Conservation (phyloP, 177 flowering plant species). For the Vitis hybrid region DNA sequence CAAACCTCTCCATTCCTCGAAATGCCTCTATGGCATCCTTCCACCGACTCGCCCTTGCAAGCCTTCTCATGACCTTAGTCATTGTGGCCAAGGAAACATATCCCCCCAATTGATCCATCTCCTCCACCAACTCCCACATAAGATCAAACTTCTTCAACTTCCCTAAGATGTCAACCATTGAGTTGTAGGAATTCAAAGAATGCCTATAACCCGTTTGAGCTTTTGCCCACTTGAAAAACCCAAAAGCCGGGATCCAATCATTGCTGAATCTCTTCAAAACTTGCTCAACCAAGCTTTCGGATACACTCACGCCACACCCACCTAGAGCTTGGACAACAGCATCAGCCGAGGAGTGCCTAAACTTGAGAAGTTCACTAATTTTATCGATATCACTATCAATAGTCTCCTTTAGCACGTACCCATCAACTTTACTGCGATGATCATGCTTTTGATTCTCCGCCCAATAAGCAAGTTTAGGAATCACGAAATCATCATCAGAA, state of each 20-base stretch:
- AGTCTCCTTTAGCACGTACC: conserved; percentile 3
- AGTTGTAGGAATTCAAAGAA: conserved; percentile 34
- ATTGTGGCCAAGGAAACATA: conserved; percentile 43
- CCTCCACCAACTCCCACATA: conserved; percentile 56
- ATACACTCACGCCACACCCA: conserved; percentile 17
- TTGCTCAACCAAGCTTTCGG: conserved; percentile 38
- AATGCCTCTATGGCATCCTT: conserved; percentile 47
- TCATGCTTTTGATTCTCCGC: conserved; percentile 21
- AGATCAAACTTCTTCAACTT: conserved; percentile 47
- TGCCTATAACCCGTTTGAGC: conserved; percentile 31
- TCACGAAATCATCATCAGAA: conserved; percentile 45
- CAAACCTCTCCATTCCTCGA: conserved; percentile 36
- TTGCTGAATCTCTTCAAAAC: conserved; percentile 47
- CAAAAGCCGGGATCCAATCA: conserved; percentile 55
- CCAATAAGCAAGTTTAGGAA: conserved; percentile 52
- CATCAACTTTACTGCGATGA: conserved; percentile 12
- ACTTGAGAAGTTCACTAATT: conserved; percentile 37
- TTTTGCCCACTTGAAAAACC: conserved; percentile 62
- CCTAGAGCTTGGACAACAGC: conserved; percentile 34
- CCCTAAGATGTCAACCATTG: conserved; percentile 59
- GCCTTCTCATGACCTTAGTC: conserved; percentile 51
- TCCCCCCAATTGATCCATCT: conserved; percentile 44
- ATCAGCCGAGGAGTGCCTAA: conserved; percentile 32
- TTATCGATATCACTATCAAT: conserved; percentile 33
- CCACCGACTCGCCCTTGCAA: conserved; percentile 38